Evolutionary conservation across 257 asterid species (phyloP), one percentile per base, ranked within the genome.

Genomic region (Ligustrum vulgare): DNA sequence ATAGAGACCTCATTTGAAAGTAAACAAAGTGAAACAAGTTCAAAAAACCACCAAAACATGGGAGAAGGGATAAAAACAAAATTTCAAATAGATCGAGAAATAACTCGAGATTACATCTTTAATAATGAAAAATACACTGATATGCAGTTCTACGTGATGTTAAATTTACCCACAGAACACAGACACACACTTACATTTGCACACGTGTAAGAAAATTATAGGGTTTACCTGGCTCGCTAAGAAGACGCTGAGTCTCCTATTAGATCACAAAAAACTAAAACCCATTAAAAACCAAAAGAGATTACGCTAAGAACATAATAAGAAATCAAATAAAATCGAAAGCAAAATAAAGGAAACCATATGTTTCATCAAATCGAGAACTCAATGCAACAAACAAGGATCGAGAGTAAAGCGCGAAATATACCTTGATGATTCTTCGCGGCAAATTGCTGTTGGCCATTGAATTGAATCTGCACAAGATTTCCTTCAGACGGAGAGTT

Each of bases 241-340:
- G 94, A 80, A 93, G 99, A 15, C 99, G 97, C 85, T 95, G 98
- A 73, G 98, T 95, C 84, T 95, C 99, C 99, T 95, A 78, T 62
- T 15, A 82, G 77, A 81, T 22, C 34, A 78, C 8, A 81, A 56
- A 65, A 67, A 62, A 69, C 31, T 35, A 37, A 70, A 69, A 75
- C n/a, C 47, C 25, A 12, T 49, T 9, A 60, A 33, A 73, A 58
- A 28, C 0, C 33, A 16, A 64, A 13, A 43, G 18, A 60, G 3
- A 60, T 8, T 8, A 60, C 15, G 67, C 18, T 60, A 60, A 60
- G 23, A 75, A 73, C 23, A 51, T 75, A 34, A 80, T 32, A 69
- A 79, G 69, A 51, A 51, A 34, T 23, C 35, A 56, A 56, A 56
- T 56, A 5, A 56, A 56, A 20, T 56, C 64, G n/a, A 60, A 73